Evolutionary conservation across 257 asterid species (phyloP), one percentile per base, ranked within the genome.

Genomic region (Przewalskia tangutica): DNA sequence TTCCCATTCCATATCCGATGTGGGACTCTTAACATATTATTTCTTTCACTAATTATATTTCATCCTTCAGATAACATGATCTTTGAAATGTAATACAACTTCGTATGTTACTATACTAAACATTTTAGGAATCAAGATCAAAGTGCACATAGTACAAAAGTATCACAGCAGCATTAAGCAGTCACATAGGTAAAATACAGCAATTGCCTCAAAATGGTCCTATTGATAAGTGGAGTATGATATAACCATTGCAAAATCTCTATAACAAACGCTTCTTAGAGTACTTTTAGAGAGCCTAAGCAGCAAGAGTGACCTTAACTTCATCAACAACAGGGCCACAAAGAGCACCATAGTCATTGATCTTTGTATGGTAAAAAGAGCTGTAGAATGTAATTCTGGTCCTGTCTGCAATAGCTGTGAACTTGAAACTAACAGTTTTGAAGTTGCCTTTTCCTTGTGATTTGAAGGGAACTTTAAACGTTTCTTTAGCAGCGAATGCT

Each of bases 271-370:
- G 2, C 50, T 62, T 36, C 36, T 1, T n/a, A 4, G 59, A 42
- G 60, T 60, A 44, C 62, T 78, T 62, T 3, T 68, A 64, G 59
- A 42, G 82, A 79, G 40, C 66, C 86, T 84, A 86, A 70, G 86
- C 89, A 81, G 85, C 89, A 8, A 89, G 88, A 50, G 84, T 73
- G 36, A 89, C 97, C 10, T 71, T 86, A 62, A 95, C 95, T 75
- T 92, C 86, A 84, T 92, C 97, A 13, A 95, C 85, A 82, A 93
- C 92, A 6, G 99, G 99, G 48, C 99, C 99, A 18, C 99, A 95
- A 13, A 95, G 94, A 27, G 91, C 50, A 36, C 94, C 97, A 54
- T 20, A 89, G 83, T 95, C 95, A 10, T 87, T 42, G 40, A 66
- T n/a, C 85, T 62, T 91, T n/a, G 93, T 91, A 66, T 93, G 97